Evolutionary conservation across 495 filamentous ascomycete genomes (phyloP).

Genomic region (Sporormia fimetaria): DNA sequence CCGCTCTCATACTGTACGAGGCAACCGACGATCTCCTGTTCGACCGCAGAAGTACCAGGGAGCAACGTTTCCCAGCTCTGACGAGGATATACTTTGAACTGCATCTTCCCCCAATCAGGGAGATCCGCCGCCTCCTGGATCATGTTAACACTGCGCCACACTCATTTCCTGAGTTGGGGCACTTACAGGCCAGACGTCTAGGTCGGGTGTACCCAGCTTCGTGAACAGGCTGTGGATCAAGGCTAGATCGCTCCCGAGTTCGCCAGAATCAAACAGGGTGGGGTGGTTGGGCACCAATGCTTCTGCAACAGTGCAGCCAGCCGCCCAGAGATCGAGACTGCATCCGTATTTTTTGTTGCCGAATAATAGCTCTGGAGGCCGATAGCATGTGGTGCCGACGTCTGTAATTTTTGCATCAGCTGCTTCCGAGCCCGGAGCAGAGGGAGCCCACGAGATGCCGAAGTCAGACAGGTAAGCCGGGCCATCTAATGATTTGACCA

Average conservation of each 20-base stretch:
- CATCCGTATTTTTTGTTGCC: slow-evolving; percentile 60
- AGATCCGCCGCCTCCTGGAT: slow-evolving; percentile 42
- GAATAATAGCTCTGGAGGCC: slow-evolving; percentile 84
- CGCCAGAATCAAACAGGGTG: slow-evolving; percentile 71
- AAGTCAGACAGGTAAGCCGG: slow-evolving; percentile 79
- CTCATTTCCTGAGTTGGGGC: background rate
- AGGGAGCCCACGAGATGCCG: slow-evolving; percentile 73
- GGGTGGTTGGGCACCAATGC: slow-evolving; percentile 34
- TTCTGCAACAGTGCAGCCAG: slow-evolving; percentile 72
- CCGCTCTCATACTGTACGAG: slow-evolving; percentile 48
- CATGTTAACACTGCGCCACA: slow-evolving; percentile 6
- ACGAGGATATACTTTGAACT: slow-evolving; percentile 44
- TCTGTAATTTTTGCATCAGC: slow-evolving; percentile 68
- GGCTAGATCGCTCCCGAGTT: slow-evolving; percentile 82
- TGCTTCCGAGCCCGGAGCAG: slow-evolving; percentile 50
- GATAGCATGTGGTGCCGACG: slow-evolving; percentile 84
- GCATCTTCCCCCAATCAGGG: slow-evolving; percentile 58
- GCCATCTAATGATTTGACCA: slow-evolving; percentile 55
- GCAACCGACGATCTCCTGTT: slow-evolving; percentile 43
- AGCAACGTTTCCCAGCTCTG: slow-evolving; percentile 46
- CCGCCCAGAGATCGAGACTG: slow-evolving; percentile 78
- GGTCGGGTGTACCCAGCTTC: slow-evolving; percentile 72
- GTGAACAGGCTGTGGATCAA: slow-evolving; percentile 84
- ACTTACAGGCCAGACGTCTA: slow-evolving; percentile 63
- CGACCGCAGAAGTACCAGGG: slow-evolving; percentile 38